Conservation (phyloP, 2,329 filamentous ascomycete genomes). For the Aureobasidium sp. region DNA sequence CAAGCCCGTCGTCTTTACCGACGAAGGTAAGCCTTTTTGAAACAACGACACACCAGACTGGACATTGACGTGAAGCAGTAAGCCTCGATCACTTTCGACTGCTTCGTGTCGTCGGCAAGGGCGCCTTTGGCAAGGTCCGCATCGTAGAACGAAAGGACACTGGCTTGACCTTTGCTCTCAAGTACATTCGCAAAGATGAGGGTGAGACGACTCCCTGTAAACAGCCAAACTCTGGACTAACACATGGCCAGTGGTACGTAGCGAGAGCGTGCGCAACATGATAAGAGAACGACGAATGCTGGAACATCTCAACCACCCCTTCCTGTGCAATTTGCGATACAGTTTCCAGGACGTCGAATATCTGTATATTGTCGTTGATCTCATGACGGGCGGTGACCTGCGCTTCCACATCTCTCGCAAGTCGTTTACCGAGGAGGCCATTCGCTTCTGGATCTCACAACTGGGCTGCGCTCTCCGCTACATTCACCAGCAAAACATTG, state of each 20-base stretch:
- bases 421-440: constrained; percentile 93
- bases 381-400: constrained; percentile 96
- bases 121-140: constrained; percentile 96
- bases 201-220: constrained; percentile 42
- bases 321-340: constrained; percentile 96
- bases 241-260: constrained; percentile 68
- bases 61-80: constrained; percentile 45
- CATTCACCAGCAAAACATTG: constrained; percentile 76
- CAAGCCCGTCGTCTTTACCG: constrained; percentile 84
- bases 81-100: constrained; percentile 97
- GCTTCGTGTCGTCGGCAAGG: constrained; percentile 89
- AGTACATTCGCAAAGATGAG: constrained; percentile 99
- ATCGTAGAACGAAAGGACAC: constrained; percentile 98
- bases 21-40: constrained; percentile 61
- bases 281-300: constrained; percentile 96
- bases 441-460: constrained; percentile 95
- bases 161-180: constrained; percentile 84
- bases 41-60: neutral
- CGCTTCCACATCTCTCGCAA: constrained; percentile 97
- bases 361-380: constrained; percentile 90
- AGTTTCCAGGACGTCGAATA: constrained; percentile 99
- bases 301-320: constrained; percentile 94
- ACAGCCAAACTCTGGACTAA: constrained; percentile 7
- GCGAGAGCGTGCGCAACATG: constrained; percentile 96
- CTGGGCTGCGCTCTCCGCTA: constrained; percentile 85